These are phyloP conservation scores for Berkeleyomyces basicola DNA, from an alignment of 2,329 filamentous ascomycete genomes.

Conservation along the genomic window DNA sequence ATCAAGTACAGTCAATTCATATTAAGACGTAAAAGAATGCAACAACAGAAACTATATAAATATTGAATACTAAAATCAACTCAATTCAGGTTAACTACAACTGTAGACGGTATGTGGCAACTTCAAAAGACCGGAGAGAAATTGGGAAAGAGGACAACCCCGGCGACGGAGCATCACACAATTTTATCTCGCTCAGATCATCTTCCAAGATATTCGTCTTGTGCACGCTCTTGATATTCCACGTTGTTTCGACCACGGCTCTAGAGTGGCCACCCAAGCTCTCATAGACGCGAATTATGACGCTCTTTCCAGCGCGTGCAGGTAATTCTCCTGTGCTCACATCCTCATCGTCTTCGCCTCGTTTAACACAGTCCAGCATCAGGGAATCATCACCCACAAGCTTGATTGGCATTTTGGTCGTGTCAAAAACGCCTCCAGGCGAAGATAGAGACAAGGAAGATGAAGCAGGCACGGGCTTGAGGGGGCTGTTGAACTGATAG, in stretches of 20 bases:
- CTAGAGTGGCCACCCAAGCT: constrained; percentile 66
- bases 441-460: neutral
- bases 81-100: constrained; percentile 22
- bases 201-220: constrained; percentile 87
- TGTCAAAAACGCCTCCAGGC: constrained; percentile 14
- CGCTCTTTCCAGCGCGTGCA: constrained; percentile 53
- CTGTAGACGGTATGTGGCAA: constrained; percentile 59
- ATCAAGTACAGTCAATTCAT: too few relatives aligned
- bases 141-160: constrained; percentile 38
- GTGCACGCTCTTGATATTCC: constrained; percentile 58
- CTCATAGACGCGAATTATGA: constrained; percentile 79
- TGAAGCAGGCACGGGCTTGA: constrained; percentile 25
- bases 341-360: constrained; percentile 75
- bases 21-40: neutral
- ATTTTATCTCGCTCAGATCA: constrained; percentile 49
- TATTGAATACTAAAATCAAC: too few relatives aligned
- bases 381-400: constrained; percentile 52
- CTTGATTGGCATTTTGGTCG: constrained; percentile 36
- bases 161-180: constrained; percentile 23
- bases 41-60: neutral
- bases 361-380: constrained; percentile 78
- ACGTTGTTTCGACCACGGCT: constrained; percentile 49
- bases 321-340: constrained; percentile 44
- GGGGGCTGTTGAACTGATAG: constrained; percentile 78
- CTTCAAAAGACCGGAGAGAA: constrained; percentile 64